These are phyloP conservation scores for Epicoccum sorghinum DNA, from an alignment of 2,329 filamentous ascomycete species.

Conservation along the genomic window DNA sequence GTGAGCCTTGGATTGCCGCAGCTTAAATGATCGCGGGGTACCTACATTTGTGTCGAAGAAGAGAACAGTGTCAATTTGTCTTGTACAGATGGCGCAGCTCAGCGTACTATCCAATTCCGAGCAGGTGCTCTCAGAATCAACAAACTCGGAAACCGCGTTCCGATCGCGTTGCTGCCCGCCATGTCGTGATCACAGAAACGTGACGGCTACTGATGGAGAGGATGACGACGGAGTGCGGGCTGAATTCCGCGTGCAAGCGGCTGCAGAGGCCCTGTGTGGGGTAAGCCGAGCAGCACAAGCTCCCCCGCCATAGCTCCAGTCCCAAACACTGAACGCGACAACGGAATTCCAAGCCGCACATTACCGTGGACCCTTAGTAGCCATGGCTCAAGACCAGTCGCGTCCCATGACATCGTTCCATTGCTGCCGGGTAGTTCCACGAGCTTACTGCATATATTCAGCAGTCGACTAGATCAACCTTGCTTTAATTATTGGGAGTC, in stretches of 20 bases:
- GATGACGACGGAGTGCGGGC: conserved; percentile 31
- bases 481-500: conserved; percentile 34
- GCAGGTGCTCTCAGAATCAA: background rate
- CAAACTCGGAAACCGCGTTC: conserved; percentile 20
- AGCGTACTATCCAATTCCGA: conserved; percentile 7
- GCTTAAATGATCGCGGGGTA: background rate
- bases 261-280: conserved; percentile 24
- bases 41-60: background rate
- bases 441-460: conserved; percentile 5
- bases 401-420: background rate
- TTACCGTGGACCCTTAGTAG: conserved; percentile 31
- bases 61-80: conserved; percentile 1
- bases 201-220: conserved; percentile 36
- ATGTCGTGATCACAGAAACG: conserved; percentile 10
- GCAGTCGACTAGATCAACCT: conserved; percentile 16
- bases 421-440: background rate
- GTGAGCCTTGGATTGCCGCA: conserved; percentile 3
- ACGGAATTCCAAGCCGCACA: conserved; percentile 38
- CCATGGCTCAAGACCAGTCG: conserved; percentile 24
- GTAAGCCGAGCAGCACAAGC: conserved; percentile 24
- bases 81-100: conserved; percentile 1
- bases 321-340: conserved; percentile 7
- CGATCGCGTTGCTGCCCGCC: conserved; percentile 12
- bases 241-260: conserved; percentile 33
- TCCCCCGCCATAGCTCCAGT: conserved; percentile 24